A percentile compares a stretch with the other conserved stretches of the same genome.
phyloP scores from a whole-genome alignment of 1,284 basidiomycete genomes.

The Papiliotrema laurentii region DNA sequence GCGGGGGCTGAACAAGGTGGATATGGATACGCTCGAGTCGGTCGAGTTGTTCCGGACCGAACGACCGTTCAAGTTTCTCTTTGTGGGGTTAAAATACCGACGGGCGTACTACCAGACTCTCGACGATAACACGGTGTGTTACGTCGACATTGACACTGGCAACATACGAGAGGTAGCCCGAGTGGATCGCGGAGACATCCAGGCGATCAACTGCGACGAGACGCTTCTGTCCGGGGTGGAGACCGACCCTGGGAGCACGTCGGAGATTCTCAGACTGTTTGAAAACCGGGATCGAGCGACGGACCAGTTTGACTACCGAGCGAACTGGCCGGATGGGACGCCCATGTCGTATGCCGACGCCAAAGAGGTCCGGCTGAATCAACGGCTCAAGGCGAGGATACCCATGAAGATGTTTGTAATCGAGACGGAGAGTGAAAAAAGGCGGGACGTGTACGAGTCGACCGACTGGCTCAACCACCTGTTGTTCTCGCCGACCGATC shows the following conservation, averaged over 20 bases:
- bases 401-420: conserved; percentile 19
- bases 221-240: conserved; percentile 16
- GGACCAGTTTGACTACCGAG: conserved; percentile 18
- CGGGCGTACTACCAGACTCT: conserved; percentile 10
- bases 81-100: conserved; percentile 12
- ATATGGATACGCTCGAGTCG: neutral
- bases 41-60: conserved; percentile 7
- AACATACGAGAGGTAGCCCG: neutral
- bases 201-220: conserved; percentile 18
- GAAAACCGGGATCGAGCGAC: conserved; percentile 9
- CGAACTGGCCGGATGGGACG: conserved; percentile 17
- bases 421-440: conserved; percentile 9
- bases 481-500: conserved; percentile 22
- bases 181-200: conserved; percentile 12
- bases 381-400: conserved; percentile 14
- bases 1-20: conserved; percentile 8
- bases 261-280: conserved; percentile 5
- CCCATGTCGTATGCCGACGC: conserved; percentile 24
- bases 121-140: conserved; percentile 1
- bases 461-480: conserved; percentile 27
- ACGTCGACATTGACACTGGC: conserved; percentile 10
- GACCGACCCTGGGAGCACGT: conserved; percentile 2
- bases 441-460: conserved; percentile 12
- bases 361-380: conserved; percentile 16
- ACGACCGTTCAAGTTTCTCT: conserved; percentile 20